Evolutionary conservation across 2,329 filamentous ascomycete species (phyloP), one percentile per base, ranked within the genome.

Genomic region (Talaromyces sp.): DNA sequence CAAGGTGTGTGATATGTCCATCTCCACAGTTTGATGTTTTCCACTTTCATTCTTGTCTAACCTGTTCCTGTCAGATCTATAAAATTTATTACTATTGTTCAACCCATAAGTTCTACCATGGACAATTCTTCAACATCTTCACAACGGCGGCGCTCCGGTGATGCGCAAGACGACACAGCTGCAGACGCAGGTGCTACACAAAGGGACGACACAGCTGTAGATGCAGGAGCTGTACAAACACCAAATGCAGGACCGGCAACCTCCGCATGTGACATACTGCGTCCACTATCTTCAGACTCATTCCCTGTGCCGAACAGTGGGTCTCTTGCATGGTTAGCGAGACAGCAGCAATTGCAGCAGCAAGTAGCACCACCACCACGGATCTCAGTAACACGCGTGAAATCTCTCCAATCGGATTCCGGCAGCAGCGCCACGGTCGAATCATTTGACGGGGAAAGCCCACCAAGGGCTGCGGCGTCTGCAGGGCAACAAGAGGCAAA

Each of bases 371-470:
- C 51, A 29, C 14, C 19, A 48, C 19, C 19, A n/a, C 24, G 51
- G 26, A 50, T 35, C 14, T 19, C 48, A 32, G 24, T 12, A 56
- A 24, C 24, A 54, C 59, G 53, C 29, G 55, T 43, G 54, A 19
- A 51, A 21, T 43, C 46, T 53, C 58, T 54, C 59, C 59, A 61
- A 61, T 61, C 59, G 59, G 59, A 61, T 61, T 58, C 51, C 11
- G 48, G 26, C 31, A 31, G 38, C 9, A 43, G 50, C 59, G 59
- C 59, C 59, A 61, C 59, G 24, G 38, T 26, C 12, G 24, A 27
- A 9, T 52, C 24, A 17, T 31, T 29, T 52, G 48, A 12, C 19
- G 2, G 8, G 19, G 48, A 52, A 29, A 52, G 48, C 48, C 24
- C 19, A 52, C 48, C 12, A 29, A 52, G 17, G 48, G 21, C 26